Conservation (phyloP, 2,329 filamentous ascomycete genomes). For the Magnaporthiopsis incrustans region DNA sequence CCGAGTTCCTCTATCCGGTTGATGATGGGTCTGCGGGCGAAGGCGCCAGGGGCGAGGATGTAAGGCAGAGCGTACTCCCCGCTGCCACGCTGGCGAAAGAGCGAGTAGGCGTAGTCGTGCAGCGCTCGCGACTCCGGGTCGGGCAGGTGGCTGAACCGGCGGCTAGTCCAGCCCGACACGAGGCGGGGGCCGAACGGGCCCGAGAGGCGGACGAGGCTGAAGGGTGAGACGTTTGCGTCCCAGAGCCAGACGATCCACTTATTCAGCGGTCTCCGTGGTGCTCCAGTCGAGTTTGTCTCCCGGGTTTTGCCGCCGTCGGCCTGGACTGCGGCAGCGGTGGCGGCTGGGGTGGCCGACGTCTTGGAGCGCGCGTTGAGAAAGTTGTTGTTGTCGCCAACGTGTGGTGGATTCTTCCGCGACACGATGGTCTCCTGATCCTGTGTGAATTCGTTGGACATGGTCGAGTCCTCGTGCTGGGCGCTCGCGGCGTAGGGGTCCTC, state of each 20-base stretch:
- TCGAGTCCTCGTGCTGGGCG: conserved; percentile 73
- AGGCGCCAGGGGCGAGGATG: conserved; percentile 87
- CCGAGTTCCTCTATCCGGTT: conserved; percentile 80
- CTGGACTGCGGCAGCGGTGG: conserved; percentile 20
- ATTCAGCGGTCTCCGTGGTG: conserved; percentile 60
- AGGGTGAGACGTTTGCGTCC: conserved; percentile 95
- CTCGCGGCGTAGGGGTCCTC: conserved; percentile 86
- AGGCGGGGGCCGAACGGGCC: conserved; percentile 86
- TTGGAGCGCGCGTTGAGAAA: conserved; percentile 18
- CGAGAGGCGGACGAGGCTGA: conserved; percentile 78
- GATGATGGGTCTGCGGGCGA: conserved; percentile 80
- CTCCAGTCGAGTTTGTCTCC: conserved; percentile 47
- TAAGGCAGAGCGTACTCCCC: conserved; percentile 93
- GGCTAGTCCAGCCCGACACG: conserved; percentile 89
- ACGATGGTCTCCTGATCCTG: conserved; percentile 56
- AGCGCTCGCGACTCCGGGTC: conserved; percentile 71
- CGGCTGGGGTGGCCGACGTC: not conserved
- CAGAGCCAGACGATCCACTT: conserved; percentile 89
- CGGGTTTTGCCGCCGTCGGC: conserved; percentile 29
- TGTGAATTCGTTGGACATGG: conserved; percentile 68
- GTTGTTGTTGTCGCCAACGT: conserved; percentile 31
- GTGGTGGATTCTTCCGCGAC: conserved; percentile 25
- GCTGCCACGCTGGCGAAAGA: conserved; percentile 86
- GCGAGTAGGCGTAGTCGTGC: conserved; percentile 88
- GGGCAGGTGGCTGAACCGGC: conserved; percentile 85